Evolutionary conservation across 768 basidiomycete species (phyloP), one percentile per base, ranked within the genome.

Genomic region (Sporobolomyces pararoseus): DNA sequence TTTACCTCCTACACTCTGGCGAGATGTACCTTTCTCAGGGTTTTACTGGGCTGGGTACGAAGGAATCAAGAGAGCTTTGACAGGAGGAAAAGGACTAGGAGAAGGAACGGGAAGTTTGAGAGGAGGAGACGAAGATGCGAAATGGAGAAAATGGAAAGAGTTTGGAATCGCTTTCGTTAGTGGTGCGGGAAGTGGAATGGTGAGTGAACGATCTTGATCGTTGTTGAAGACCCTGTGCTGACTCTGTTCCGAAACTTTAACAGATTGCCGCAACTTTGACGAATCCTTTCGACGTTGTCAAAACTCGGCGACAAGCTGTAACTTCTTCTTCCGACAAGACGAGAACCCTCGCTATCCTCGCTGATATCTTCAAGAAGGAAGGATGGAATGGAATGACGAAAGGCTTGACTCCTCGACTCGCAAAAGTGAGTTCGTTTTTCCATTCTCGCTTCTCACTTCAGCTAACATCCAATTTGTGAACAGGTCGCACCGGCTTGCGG

Each of bases 1-100:
- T 0, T 83, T 99, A 12, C 89, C 89, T 1, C 86, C 94, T 3
- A 95, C 92, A 7, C 82, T 99, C 13, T 97, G 93, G 93, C 85
- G 96, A 58, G 96, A 99, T 75, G 94, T 98, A 9, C 95, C 96
- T 0, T 99, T 99, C 78, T 92, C 90, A 47, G 96, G 94, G 16
- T 82, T 95, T 37, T 99, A 99, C 77, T 99, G 96, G 96, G 90
- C 91, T 6, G 87, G 89, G 31, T 98, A 97, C 78, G 95, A 99
- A 79, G 81, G 85, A 0, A 85, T 86, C 80, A 97, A 96, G 81
- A 81, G 82, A 25, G 75, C 79, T 21, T 85, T 92, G 75, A 77
- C 72, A 13, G 68, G 68, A 2, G 75, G 75, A 4, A 58, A 70
- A 49, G 77, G 76, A 80, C 82, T 75, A 80, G 82, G 66, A 79